phyloP scores from a whole-genome alignment of 306 rosid species.

The Aeschynomene evenia region DNA sequence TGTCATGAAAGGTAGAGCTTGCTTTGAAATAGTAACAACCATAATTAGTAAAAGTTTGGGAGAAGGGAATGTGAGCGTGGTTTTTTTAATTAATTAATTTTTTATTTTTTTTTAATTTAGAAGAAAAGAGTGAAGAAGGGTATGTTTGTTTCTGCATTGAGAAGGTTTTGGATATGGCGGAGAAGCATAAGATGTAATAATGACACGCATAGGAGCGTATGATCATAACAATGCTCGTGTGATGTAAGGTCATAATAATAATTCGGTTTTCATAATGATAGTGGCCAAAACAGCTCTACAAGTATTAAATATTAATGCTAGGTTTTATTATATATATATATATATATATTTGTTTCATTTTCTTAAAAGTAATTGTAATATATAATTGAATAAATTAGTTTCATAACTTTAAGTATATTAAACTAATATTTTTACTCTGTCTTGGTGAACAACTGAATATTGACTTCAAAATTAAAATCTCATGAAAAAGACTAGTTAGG shows the following conservation, averaged over 20 bases:
- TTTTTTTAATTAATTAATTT: no score
- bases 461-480: no score
- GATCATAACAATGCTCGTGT: constrained; percentile 12
- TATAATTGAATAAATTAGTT: no score
- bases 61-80: neutral
- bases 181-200: constrained; percentile 15
- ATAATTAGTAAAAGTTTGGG: neutral
- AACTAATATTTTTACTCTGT: neutral
- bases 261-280: constrained; percentile 22
- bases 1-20: neutral
- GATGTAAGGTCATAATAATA: constrained; percentile 25
- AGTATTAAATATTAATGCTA: neutral
- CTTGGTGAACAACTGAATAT: no score
- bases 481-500: neutral
- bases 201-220: constrained; percentile 18
- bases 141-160: neutral
- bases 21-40: neutral
- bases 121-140: neutral
- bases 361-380: neutral
- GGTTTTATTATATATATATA: neutral
- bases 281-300: neutral
- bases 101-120: neutral
- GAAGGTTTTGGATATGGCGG: constrained; percentile 21
- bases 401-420: neutral
- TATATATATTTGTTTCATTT: neutral